Percentiles rank a stretch among this genome's conserved stretches.
These are phyloP conservation scores for Bidens hawaiensis DNA, from an alignment of 140 eudicot genomes.

Conservation along the genomic window DNA sequence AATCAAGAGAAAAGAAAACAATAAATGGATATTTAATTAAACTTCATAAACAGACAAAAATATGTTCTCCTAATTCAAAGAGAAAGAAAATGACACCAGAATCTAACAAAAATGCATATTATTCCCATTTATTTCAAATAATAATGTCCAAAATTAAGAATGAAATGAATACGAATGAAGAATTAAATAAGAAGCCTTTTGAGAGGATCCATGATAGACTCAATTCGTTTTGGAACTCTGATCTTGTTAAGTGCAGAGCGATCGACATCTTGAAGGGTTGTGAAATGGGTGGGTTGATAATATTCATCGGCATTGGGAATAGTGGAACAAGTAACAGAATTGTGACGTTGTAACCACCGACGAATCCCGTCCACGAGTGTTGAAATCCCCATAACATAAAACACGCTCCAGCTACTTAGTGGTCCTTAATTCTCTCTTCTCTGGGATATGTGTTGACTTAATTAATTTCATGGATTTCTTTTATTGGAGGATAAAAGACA, in stretches of 20 bases:
- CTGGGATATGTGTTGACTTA: too few species aligned
- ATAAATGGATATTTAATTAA: neutral
- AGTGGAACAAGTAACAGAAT: constrained; percentile 42
- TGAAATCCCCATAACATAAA: constrained; percentile 63
- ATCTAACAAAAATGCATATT: neutral
- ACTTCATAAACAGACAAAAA: neutral
- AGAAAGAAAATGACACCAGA: neutral
- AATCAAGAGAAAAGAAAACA: too few species aligned
- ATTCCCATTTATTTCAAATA: too few species aligned
- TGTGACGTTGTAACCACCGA: constrained; percentile 62
- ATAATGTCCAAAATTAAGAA: neutral
- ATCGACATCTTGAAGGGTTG: constrained; percentile 36
- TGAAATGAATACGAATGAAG: neutral
- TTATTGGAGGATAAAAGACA: too few species aligned
- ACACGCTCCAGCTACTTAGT: too few species aligned
- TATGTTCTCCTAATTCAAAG: neutral
- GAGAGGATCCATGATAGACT: constrained; percentile 55
- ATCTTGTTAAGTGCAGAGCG: constrained; percentile 36
- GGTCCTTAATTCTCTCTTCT: too few species aligned
- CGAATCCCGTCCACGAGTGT: constrained; percentile 80
- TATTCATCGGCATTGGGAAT: constrained; percentile 8
- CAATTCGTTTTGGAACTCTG: constrained; percentile 46
- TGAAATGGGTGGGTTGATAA: constrained; percentile 8
- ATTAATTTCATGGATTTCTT: too few species aligned
- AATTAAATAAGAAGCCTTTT: constrained; percentile 40